Evolutionary conservation across 257 asterid genomes (phyloP), one percentile per base, ranked within the genome.

Genomic region (Gentiana straminea): DNA sequence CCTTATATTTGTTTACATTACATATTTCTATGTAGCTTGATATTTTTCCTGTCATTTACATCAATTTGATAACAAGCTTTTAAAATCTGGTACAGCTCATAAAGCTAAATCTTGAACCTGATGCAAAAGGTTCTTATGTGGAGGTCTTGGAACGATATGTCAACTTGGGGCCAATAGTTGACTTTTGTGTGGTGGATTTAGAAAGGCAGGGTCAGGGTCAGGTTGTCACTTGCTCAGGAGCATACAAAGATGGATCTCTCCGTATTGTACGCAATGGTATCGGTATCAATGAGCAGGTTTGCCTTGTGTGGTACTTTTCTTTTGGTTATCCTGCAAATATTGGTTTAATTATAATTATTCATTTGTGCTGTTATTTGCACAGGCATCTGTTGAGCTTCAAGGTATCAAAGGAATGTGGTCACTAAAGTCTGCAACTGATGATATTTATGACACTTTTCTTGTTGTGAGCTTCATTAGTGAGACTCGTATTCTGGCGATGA

Each of bases 391-490:
- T 48, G 97, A 85, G 78, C 94, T 89, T 71, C 97, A 89, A 75
- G 97, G 97, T 63, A 89, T 89, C 70, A 89, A 85, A 78, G 97
- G 97, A 60, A 85, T 89, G 95, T 89, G 97, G 97, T 85, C 97
- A 41, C 51, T 89, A 63, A 72, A 89, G 68, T 73, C 97, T 64
- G 94, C 95, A 54, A 79, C 87, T 44, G 85, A 89, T 71, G 95
- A 89, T 86, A 84, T 80, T 5, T 74, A 79, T 68, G 97, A 89
- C 50, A 89, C 95, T 52, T 85, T 85, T 74, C 80, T 89, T 74
- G 97, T 85, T 46, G 95, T 85, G 59, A 89, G 97, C 84, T 89
- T 89, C 70, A 89, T 89, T 62, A 81, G 83, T 7, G 97, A 89
- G 80, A 89, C 97, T 3, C 94, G 97, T 59, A 72, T 89, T 73